Evolutionary conservation across 2,329 filamentous ascomycete genomes (phyloP), one percentile per base, ranked within the genome.

Genomic region (Lachnellula suecica): DNA sequence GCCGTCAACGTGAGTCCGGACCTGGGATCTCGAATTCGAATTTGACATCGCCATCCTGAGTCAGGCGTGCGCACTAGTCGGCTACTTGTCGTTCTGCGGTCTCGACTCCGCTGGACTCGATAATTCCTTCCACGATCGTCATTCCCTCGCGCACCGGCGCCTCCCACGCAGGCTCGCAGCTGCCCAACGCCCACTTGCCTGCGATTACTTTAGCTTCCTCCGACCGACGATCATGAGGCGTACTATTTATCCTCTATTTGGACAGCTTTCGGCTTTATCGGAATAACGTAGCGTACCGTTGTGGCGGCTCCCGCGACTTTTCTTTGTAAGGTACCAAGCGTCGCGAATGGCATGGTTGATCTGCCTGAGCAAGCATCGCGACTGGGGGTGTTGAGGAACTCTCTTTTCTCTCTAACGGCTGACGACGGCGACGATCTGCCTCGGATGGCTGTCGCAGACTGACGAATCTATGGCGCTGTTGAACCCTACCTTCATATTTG

Each of bases 401-500:
- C 8, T 44, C 41, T 15, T 41, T 15, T 22, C 27, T 11, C 27
- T 23, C 13, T 40, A 27, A 50, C 43, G 9, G 29, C 38, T 10
- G 35, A 19, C 19, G 19, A 42, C 40, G 38, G 34, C 42, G 52
- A 51, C 13, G 11, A 10, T 23, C 31, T 8, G 35, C 49, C 50
- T 44, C 56, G 56, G 47, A 63, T 63, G 62, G 60, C 59, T 54
- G 49, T 24, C 44, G 42, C 51, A 43, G 54, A 58, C 48, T 50
- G 52, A 56, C 42, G 46, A 44, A 46, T 55, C 57, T 49, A 54
- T 87, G 84, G 83, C 84, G 66, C 79, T 86, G 63, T 74, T 86
- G 62, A 84, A 81, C 66, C 87, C 87, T 63, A 89, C 93, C 62
- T 96, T 96, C 69, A 75, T 97, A 60, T 83, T 96, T 66, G 93